Evolutionary conservation across 116 monocot species (phyloP).

Genomic region (Iris pallida): DNA sequence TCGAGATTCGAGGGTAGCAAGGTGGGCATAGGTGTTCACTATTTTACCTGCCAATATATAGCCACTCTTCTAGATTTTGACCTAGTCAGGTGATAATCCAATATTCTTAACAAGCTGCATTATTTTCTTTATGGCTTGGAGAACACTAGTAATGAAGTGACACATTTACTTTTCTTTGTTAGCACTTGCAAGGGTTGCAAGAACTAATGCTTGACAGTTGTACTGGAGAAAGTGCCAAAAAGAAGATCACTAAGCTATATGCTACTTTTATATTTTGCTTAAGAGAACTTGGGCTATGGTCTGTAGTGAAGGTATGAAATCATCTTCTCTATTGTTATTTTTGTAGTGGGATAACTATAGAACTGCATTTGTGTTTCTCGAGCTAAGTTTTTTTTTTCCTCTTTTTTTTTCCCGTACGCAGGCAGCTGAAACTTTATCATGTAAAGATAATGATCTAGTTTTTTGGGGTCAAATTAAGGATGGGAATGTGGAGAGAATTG

Average conservation of each 20-base stretch:
- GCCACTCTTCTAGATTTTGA: too few relatives aligned
- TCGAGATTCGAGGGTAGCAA: too few relatives aligned
- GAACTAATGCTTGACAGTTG: constrained; percentile 15
- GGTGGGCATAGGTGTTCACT: too few relatives aligned
- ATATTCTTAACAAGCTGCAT: too few relatives aligned
- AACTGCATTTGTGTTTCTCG: neutral
- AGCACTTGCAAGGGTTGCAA: constrained; percentile 36
- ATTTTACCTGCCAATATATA: too few relatives aligned
- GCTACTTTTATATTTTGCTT: constrained; percentile 49
- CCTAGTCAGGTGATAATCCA: too few relatives aligned
- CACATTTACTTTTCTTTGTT: constrained; percentile 8
- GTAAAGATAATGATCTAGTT: constrained; percentile 19
- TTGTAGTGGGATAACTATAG: neutral
- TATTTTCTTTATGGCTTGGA: too few relatives aligned
- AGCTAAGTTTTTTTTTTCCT: neutral
- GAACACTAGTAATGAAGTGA: neutral
- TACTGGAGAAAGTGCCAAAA: constrained; percentile 20
- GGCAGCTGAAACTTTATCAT: constrained; percentile 47
- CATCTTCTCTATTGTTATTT: neutral
- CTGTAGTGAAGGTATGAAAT: constrained; percentile 39
- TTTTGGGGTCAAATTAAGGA: constrained; percentile 51
- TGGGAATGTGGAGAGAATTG: constrained; percentile 17
- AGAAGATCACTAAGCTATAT: constrained; percentile 34
- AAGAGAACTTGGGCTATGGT: constrained; percentile 43
- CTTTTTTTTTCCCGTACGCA: constrained; percentile 20